Evolutionary conservation across 176 grass and related monocot genomes (phyloP), one percentile per base, ranked within the genome.

Genomic region (Triticum monococcum): DNA sequence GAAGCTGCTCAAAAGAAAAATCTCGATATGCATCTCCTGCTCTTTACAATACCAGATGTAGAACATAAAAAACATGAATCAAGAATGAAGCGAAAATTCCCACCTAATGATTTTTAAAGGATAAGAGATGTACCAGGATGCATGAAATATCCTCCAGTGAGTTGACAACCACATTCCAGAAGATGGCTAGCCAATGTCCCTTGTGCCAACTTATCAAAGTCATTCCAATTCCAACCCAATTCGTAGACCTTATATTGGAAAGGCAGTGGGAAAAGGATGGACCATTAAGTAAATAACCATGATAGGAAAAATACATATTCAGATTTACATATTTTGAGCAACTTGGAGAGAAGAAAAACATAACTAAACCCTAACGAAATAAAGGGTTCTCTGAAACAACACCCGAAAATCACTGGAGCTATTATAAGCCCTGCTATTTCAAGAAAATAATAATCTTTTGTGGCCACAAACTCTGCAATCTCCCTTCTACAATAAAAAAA

Each of bases 131-230:
- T 87, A 98, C 96, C 93, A 82, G 96, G 93, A 85, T 98, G 96
- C 96, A 89, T 95, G 88, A 94, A 98, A 86, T 98, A 98, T 83
- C 96, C 96, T 86, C 96, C 96, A 79, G 91, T 98, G 63, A 98
- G 86, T 92, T 98, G 93, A 91, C 96, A 98, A 87, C 96, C 96
- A 81, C 96, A 98, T 70, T 98, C 96, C 63, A 98, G 48, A 91
- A 98, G 90, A 94, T 98, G 96, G 75, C 96, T 89, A 63, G 90
- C 91, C 84, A 98, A 91, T 62, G 86, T 88, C 60, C 96, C 96
- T 82, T 98, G 92, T 72, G 96, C 93, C 57, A 96, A 86, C 72
- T 91, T 68, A 74, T 68, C 73, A 40, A 84, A 92, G 37, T 98
- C 91, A 85, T 92, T 86, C 91, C 91, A 92, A 71, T 88, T 90